Conservation (phyloP, 139 green algal species). For the Ettlia oleoabundans region DNA sequence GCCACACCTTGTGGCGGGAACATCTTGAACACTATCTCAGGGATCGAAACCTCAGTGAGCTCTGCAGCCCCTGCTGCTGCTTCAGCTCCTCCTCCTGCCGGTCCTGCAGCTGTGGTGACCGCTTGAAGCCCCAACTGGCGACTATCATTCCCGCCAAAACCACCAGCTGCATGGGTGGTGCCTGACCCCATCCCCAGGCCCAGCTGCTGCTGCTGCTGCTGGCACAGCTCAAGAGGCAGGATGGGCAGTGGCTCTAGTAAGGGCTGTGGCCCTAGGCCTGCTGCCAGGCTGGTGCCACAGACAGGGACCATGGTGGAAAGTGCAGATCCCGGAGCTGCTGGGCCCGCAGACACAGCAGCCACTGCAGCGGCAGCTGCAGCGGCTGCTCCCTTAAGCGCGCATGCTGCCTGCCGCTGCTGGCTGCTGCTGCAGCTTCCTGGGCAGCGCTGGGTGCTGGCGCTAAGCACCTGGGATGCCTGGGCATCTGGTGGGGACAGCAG, state of each 20-base stretch:
- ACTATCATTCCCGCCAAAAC: too few species aligned
- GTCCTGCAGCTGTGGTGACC: too few species aligned
- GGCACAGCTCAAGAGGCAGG: neutral
- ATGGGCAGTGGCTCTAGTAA: neutral
- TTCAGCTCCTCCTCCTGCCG: neutral
- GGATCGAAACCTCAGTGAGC: too few species aligned
- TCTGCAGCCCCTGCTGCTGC: neutral
- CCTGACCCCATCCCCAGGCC: too few species aligned
- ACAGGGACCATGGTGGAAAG: neutral
- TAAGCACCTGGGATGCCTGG: neutral
- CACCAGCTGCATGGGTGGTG: too few species aligned
- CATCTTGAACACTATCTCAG: slow-evolving; percentile 1
- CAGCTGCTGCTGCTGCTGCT: neutral
- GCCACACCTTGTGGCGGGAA: neutral
- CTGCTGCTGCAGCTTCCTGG: neutral
- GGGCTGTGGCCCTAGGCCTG: neutral
- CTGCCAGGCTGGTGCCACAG: neutral
- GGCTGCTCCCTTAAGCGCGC: neutral
- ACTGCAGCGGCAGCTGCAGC: neutral
- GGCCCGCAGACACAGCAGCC: neutral
- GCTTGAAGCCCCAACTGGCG: too few species aligned
- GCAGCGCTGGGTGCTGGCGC: neutral
- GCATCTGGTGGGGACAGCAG: neutral
- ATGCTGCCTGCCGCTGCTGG: neutral
- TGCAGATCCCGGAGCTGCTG: neutral